phyloP scores from a whole-genome alignment of 2,329 filamentous ascomycete species.

The Fusarium redolens region DNA sequence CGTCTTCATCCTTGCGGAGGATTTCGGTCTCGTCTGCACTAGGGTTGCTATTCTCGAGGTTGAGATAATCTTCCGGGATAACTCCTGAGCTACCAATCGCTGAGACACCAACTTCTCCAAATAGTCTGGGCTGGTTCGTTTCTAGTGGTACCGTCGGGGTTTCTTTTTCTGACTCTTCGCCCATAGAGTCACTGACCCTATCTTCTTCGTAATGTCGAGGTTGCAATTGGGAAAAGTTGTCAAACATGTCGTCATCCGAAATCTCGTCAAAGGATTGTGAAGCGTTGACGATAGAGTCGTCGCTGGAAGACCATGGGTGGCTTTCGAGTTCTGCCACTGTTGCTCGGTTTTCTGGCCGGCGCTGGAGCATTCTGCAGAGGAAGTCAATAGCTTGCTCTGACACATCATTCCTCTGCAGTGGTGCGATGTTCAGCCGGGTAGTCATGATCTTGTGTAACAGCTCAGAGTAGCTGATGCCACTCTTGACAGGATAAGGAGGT shows the following conservation, averaged over 20 bases:
- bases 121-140: slow-evolving; percentile 56
- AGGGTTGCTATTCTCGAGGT: slow-evolving; percentile 58
- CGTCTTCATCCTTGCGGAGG: slow-evolving; percentile 57
- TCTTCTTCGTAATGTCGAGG: slow-evolving; percentile 50
- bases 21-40: slow-evolving; percentile 56
- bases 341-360: slow-evolving; percentile 81
- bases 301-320: slow-evolving; percentile 76
- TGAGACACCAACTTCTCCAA: slow-evolving; percentile 67
- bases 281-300: slow-evolving; percentile 45
- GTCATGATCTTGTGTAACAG: slow-evolving; percentile 91
- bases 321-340: slow-evolving; percentile 76
- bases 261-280: slow-evolving; percentile 70
- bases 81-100: slow-evolving; percentile 65
- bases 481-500: slow-evolving; percentile 84
- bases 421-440: slow-evolving; percentile 72
- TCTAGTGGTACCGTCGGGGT: slow-evolving; percentile 75
- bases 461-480: slow-evolving; percentile 79
- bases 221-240: slow-evolving; percentile 69
- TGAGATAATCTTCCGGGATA: slow-evolving; percentile 60
- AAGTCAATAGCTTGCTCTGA: slow-evolving; percentile 79
- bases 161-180: slow-evolving; percentile 83
- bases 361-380: slow-evolving; percentile 80
- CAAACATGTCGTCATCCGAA: slow-evolving; percentile 69
- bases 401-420: slow-evolving; percentile 68
- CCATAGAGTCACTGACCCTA: slow-evolving; percentile 56